Base-by-base conservation (phyloP, 441 rosid genomes). In the Metrosideros polymorpha region DNA sequence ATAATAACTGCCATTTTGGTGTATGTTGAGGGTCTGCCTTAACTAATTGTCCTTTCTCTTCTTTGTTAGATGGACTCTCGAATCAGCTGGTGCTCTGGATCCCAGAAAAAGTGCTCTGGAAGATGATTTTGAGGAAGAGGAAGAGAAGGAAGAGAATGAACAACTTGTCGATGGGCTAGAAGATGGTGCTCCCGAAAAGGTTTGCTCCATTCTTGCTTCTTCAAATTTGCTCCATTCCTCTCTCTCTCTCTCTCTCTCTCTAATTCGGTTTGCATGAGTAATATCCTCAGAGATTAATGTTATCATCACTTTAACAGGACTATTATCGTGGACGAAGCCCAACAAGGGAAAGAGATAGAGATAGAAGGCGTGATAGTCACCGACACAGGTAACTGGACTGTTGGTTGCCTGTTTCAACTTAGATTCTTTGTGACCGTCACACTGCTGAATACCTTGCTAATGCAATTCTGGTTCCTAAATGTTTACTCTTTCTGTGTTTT, bases 111-210 rank as follows among this genome's bases (percentile, higher is more conserved):
- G 99, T 86, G 98, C 97, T 57, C 86, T 98, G 90, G 99, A 95
- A 91, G 99, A 98, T 88, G 99, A 96, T 86, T 98, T 98, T 89
- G 98, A 98, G 90, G 99, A 98, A 89, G 98, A 96, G 86, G 99
- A 98, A 91, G 96, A 98, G 87, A 95, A 94, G 86, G 98, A 96
- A 85, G 99, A 96, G 89, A 95, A 91, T 47, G 98, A 94, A 61
- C 95, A 88, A 85, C 87, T 92, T 47, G 94, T 86, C 59, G 94
- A 95, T 87, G 98, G 85, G 30, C 86, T 91, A 53, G 94, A 92
- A 84, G 90, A 91, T 57, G 93, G 89, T 82, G 93, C 90, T 83
- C 91, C 92, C 90, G 98, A 97, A 83, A 93, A 91, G 96, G 99
- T 96, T 83, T 75, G 19, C 77, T 47, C n/a, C 25, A 29, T 83